phyloP scores from a whole-genome alignment of 371 early-diverging fungal genomes.

The Coemansia sp. region DNA sequence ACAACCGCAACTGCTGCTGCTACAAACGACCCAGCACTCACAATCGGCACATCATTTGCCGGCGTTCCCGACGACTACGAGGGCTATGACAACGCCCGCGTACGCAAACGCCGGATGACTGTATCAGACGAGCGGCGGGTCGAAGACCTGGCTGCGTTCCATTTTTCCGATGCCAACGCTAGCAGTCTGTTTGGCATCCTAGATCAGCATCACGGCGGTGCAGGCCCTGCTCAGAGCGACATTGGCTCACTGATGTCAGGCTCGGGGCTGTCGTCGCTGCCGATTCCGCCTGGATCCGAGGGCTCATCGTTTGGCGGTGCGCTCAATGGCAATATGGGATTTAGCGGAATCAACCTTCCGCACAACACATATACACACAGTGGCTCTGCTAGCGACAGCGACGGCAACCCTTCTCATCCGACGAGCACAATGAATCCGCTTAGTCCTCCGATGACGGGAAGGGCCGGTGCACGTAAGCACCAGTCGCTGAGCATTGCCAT shows the following conservation, averaged over 20 bases:
- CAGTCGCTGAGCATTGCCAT: conserved; percentile 49
- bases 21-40: conserved; percentile 20
- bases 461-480: conserved; percentile 23
- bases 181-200: conserved; percentile 34
- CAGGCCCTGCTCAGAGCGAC: neutral
- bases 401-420: neutral
- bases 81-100: conserved; percentile 45
- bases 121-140: conserved; percentile 40
- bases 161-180: conserved; percentile 19
- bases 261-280: conserved; percentile 26
- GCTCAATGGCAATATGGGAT: conserved; percentile 3
- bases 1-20: conserved; percentile 22
- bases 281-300: conserved; percentile 23
- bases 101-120: conserved; percentile 46
- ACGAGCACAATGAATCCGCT: conserved; percentile 10
- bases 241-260: neutral
- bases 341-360: conserved; percentile 12
- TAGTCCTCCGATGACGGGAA: conserved; percentile 14
- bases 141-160: conserved; percentile 16
- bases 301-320: conserved; percentile 15
- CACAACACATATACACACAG: conserved; percentile 3
- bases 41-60: conserved; percentile 21
- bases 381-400: conserved; percentile 4
- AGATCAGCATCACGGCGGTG: conserved; percentile 26
- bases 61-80: conserved; percentile 39